Conservation (phyloP, 2,329 filamentous ascomycete genomes). For the Penicillium sclerotiorum region DNA sequence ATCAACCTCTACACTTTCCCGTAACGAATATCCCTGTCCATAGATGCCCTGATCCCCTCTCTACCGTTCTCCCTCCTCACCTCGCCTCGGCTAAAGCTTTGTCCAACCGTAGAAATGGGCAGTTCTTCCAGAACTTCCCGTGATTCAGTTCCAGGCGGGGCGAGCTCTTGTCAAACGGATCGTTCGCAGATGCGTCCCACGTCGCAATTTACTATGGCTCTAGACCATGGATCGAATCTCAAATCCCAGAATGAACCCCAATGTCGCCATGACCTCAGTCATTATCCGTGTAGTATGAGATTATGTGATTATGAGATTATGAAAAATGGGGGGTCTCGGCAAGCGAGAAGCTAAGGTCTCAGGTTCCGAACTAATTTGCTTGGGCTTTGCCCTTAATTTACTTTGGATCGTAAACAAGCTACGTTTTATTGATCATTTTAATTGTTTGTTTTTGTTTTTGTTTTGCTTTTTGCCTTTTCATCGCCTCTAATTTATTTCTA, state of each 20-base stretch:
- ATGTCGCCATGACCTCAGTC: too few relatives aligned
- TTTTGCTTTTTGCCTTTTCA: not conserved
- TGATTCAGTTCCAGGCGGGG: not conserved
- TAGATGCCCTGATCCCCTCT: not conserved
- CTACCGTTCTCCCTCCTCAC: not conserved
- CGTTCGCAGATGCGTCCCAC: conserved; percentile 13
- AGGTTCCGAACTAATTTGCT: not conserved
- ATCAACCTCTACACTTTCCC: too few relatives aligned
- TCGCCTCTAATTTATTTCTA: not conserved
- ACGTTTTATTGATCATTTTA: too few relatives aligned
- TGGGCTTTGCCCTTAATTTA: not conserved
- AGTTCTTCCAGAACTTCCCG: conserved; percentile 17
- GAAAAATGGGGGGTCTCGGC: not conserved
- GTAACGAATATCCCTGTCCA: too few relatives aligned
- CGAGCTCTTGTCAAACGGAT: conserved; percentile 16
- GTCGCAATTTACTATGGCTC: too few relatives aligned
- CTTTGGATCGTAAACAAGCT: too few relatives aligned
- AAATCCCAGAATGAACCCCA: not conserved
- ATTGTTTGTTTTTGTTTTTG: not conserved
- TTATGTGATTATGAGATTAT: too few relatives aligned
- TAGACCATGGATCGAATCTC: too few relatives aligned
- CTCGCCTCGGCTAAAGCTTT: not conserved
- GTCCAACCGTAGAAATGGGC: not conserved
- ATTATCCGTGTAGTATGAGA: too few relatives aligned
- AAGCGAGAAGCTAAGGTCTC: not conserved